These are phyloP conservation scores for Rhizopogon roseolus DNA, from an alignment of 768 basidiomycete genomes.

Conservation along the genomic window DNA sequence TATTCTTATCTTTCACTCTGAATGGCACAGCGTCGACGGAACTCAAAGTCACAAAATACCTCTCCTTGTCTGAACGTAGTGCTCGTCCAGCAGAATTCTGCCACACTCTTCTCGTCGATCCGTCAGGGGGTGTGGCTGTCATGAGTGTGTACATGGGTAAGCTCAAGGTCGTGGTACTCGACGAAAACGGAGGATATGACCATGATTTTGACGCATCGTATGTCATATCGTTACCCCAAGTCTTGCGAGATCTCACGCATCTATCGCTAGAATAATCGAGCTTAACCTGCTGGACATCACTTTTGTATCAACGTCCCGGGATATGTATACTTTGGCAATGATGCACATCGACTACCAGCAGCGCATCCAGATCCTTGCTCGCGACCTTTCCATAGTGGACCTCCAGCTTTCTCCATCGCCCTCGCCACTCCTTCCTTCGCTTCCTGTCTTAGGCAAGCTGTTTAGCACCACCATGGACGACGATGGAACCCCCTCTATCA, in stretches of 20 bases:
- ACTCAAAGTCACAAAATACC: slow-evolving; percentile 37
- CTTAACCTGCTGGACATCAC: slow-evolving; percentile 63
- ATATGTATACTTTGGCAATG: slow-evolving; percentile 55
- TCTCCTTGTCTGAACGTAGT: slow-evolving; percentile 52
- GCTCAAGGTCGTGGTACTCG: slow-evolving; percentile 56
- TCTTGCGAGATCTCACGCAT: slow-evolving; percentile 1
- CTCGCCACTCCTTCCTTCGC: slow-evolving; percentile 43
- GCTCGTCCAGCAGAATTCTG: slow-evolving; percentile 68
- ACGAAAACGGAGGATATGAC: slow-evolving; percentile 46
- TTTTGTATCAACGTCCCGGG: slow-evolving; percentile 43
- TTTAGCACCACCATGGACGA: slow-evolving; percentile 27
- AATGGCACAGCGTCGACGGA: slow-evolving; percentile 24
- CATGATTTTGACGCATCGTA: slow-evolving; percentile 62
- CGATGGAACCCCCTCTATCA: slow-evolving; percentile 35
- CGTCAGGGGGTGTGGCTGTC: slow-evolving; percentile 54
- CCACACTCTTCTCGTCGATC: slow-evolving; percentile 63
- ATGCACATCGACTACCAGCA: slow-evolving; percentile 60
- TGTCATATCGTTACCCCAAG: slow-evolving; percentile 22
- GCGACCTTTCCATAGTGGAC: slow-evolving; percentile 46
- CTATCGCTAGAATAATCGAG: slow-evolving; percentile 48
- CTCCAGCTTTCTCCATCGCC: slow-evolving; percentile 45
- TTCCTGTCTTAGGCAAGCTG: slow-evolving; percentile 44
- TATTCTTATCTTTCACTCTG: slow-evolving; percentile 53
- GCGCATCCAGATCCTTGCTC: slow-evolving; percentile 58
- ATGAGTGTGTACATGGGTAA: slow-evolving; percentile 67